Evolutionary conservation across 1,139 yeast species (phyloP).

Genomic region (Scheffersomyces stambukii): DNA sequence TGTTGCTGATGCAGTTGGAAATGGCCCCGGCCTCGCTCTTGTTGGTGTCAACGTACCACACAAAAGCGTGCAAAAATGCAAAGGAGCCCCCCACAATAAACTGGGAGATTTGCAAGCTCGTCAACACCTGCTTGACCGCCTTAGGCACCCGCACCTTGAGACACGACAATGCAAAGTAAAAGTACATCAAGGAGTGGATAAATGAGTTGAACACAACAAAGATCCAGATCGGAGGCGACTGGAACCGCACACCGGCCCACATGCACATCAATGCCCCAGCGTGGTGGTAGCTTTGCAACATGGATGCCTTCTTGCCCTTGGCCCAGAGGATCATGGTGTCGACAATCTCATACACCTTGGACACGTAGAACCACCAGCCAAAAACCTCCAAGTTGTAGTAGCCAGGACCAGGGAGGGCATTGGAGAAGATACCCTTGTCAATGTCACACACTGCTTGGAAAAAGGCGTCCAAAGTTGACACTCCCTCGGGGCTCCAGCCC

Average conservation of each 20-base stretch:
- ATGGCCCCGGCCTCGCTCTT: conserved; percentile 22
- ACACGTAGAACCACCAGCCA: conserved; percentile 67
- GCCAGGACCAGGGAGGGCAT: conserved; percentile 14
- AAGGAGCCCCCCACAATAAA: conserved; percentile 68
- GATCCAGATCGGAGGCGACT: conserved; percentile 78
- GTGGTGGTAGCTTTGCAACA: conserved; percentile 74
- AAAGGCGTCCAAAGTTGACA: conserved; percentile 18
- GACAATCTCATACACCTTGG: conserved; percentile 69
- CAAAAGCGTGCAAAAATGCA: conserved; percentile 60
- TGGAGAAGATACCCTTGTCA: conserved; percentile 54
- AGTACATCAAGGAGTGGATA: conserved; percentile 74
- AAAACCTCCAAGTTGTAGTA: conserved; percentile 50
- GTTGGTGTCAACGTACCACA: conserved; percentile 51
- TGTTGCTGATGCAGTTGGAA: conserved; percentile 49
- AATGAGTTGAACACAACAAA: conserved; percentile 77
- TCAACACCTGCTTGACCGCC: conserved; percentile 54
- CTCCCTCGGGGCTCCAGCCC: conserved; percentile 5
- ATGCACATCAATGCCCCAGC: conserved; percentile 81
- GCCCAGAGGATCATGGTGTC: conserved; percentile 66
- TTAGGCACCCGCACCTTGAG: conserved; percentile 58
- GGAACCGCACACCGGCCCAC: conserved; percentile 76
- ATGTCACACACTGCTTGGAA: conserved; percentile 65
- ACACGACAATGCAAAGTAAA: conserved; percentile 63
- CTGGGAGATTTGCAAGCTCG: conserved; percentile 69
- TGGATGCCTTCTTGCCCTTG: conserved; percentile 66